These are phyloP conservation scores for Nepenthes mirabilis DNA, from an alignment of 148 eudicot genomes.

Conservation along the genomic window DNA sequence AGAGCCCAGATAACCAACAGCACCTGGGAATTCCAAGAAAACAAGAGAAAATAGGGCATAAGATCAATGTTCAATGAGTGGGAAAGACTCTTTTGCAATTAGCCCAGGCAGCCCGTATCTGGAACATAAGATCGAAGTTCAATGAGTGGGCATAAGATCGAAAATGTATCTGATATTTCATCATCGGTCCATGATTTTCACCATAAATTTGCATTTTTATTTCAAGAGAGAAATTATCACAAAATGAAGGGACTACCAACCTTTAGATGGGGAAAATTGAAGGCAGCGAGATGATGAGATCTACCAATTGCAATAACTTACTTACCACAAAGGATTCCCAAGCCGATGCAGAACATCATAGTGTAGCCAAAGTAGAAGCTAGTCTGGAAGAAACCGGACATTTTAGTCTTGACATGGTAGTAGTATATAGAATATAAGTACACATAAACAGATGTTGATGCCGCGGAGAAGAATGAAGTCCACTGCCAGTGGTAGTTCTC, in stretches of 20 bases:
- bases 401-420: constrained; percentile 83
- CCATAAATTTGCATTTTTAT: too few relatives aligned
- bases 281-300: neutral
- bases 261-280: too few relatives aligned
- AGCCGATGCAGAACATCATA: constrained; percentile 75
- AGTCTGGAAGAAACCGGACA: constrained; percentile 98
- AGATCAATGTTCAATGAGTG: neutral
- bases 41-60: neutral
- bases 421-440: constrained; percentile 83
- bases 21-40: neutral
- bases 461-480: constrained; percentile 91
- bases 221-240: too few relatives aligned
- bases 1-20: neutral
- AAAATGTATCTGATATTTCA: too few relatives aligned
- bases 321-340: constrained; percentile 85
- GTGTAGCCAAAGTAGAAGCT: constrained; percentile 96
- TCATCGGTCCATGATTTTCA: too few relatives aligned
- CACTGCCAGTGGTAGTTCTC: constrained; percentile 98
- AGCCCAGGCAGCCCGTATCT: too few relatives aligned
- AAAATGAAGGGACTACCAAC: too few relatives aligned
- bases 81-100: too few relatives aligned
- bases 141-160: too few relatives aligned
- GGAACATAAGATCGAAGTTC: too few relatives aligned
- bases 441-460: constrained; percentile 80
- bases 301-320: constrained; percentile 14